Base-by-base conservation (phyloP, 2,329 filamentous ascomycete genomes). In the Talaromyces sp. region DNA sequence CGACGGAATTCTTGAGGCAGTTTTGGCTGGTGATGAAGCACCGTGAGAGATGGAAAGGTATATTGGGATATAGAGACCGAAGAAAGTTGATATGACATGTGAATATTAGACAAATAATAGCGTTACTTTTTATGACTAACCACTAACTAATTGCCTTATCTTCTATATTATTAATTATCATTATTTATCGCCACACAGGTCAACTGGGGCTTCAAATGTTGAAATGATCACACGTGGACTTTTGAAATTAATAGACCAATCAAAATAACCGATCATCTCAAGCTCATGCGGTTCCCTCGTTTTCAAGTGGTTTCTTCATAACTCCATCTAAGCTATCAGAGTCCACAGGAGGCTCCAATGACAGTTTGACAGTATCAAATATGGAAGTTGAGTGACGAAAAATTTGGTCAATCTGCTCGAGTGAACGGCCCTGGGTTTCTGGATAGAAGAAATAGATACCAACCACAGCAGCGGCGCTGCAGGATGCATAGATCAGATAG, bases 361-460 rank as follows among this genome's bases (percentile, higher is more conserved):
- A 50, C n/a, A 50, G 43, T 50, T 26, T 50, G 11, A 67, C 65
- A 32, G 64, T 56, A 55, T 66, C 62, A 50, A 60, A 65, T 19
- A 35, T 46, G 17, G 43, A 58, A 13, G n/a, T 57, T 61, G 17
- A 54, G 26, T 58, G 64, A n/a, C 53, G 57, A 55, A 70, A 70
- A 60, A 70, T 52, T 49, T 66, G 58, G 46, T 70, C 67, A 53
- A 70, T 68, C 53, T 70, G 67, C 58, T 70, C 67, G 24, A 70
- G 59, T 4, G 64, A 63, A 49, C 68, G 68, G 51, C 64, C 64
- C 27, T 63, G 63, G 9, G 67, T 50, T n/a, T 50, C 43, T 3
- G 43, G 43, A 50, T 21, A 50, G 43, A 50, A 50, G 19, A 50
- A 50, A 50, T 50, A 50, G 10, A 50, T 50, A 3, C 43, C 43